phyloP scores from a whole-genome alignment of 805 yeast genomes.

The Metschnikowia reukaufii region DNA sequence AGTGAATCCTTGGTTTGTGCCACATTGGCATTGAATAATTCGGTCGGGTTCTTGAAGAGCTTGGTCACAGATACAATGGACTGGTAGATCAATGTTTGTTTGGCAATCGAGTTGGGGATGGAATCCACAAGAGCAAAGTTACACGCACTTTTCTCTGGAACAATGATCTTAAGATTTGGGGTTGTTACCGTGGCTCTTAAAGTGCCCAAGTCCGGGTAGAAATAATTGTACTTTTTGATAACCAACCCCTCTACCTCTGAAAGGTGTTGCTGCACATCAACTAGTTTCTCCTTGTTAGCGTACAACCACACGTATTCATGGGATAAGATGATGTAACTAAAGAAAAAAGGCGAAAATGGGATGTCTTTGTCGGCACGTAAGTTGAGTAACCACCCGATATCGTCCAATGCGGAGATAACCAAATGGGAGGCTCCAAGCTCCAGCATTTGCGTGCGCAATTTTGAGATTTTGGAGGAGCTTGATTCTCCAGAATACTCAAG shows the following conservation, averaged over 20 bases:
- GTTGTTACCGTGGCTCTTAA: conserved; percentile 23
- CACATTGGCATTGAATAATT: conserved; percentile 63
- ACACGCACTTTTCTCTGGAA: conserved; percentile 32
- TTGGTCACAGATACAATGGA: conserved; percentile 53
- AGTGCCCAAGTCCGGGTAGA: conserved; percentile 55
- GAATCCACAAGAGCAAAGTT: conserved; percentile 33
- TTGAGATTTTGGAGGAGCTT: conserved; percentile 29
- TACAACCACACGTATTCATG: conserved; percentile 47
- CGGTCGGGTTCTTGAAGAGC: conserved; percentile 71
- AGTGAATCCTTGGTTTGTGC: conserved; percentile 87
- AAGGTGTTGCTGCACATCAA: conserved; percentile 32
- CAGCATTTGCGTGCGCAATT: conserved; percentile 32
- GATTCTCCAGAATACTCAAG: conserved; percentile 36
- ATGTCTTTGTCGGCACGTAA: conserved; percentile 76
- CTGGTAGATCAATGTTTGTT: conserved; percentile 24
- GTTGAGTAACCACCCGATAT: conserved; percentile 88
- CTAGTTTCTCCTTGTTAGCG: conserved; percentile 47
- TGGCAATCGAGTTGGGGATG: conserved; percentile 32
- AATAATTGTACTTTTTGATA: conserved; percentile 52
- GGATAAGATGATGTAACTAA: conserved; percentile 53
- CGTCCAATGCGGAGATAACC: conserved; percentile 75
- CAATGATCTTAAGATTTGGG: conserved; percentile 24
- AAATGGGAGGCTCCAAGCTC: conserved; percentile 33
- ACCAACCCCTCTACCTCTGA: conserved; percentile 26
- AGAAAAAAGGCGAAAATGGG: conserved; percentile 84